Percentiles rank a stretch among this genome's conserved stretches.
phyloP scores from a whole-genome alignment of 2,329 filamentous ascomycete genomes.

The Xylaria sp. region DNA sequence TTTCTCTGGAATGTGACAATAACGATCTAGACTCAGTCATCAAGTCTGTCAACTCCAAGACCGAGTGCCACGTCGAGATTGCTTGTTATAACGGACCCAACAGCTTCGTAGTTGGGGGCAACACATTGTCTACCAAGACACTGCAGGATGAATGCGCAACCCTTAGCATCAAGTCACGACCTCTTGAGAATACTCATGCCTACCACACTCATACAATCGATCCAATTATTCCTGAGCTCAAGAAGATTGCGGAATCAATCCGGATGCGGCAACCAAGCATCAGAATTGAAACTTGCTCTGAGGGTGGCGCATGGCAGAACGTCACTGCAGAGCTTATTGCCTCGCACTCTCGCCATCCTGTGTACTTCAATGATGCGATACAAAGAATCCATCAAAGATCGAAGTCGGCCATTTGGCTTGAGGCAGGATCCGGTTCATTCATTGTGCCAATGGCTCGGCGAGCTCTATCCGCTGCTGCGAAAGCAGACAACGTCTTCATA shows the following conservation, averaged over 20 bases:
- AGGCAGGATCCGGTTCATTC: conserved; percentile 27
- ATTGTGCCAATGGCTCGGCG: conserved; percentile 52
- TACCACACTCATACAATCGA: conserved; percentile 43
- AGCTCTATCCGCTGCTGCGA: conserved; percentile 53
- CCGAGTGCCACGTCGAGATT: conserved; percentile 33
- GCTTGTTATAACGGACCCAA: conserved; percentile 42
- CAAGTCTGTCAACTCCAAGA: conserved; percentile 7
- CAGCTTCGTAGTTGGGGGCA: conserved; percentile 39
- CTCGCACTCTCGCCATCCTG: conserved; percentile 27
- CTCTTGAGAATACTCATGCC: conserved; percentile 40
- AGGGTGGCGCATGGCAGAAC: conserved; percentile 20
- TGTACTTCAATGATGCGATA: conserved; percentile 32
- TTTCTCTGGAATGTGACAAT: conserved; percentile 1
- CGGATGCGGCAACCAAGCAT: conserved; percentile 31
- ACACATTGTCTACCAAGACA: conserved; percentile 18
- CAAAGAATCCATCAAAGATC: conserved; percentile 12
- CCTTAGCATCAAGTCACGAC: conserved; percentile 10
- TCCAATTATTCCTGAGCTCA: conserved; percentile 30
- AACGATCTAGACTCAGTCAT: conserved; percentile 5
- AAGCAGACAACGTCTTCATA: neutral
- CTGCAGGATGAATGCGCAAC: conserved; percentile 24
- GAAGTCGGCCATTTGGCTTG: conserved; percentile 22
- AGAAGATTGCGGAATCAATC: conserved; percentile 21
- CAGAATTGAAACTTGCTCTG: conserved; percentile 37
- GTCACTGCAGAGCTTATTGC: conserved; percentile 13